Base-by-base conservation (phyloP, 2,329 filamentous ascomycete genomes). In the Corniculantispora saksenae region DNA sequence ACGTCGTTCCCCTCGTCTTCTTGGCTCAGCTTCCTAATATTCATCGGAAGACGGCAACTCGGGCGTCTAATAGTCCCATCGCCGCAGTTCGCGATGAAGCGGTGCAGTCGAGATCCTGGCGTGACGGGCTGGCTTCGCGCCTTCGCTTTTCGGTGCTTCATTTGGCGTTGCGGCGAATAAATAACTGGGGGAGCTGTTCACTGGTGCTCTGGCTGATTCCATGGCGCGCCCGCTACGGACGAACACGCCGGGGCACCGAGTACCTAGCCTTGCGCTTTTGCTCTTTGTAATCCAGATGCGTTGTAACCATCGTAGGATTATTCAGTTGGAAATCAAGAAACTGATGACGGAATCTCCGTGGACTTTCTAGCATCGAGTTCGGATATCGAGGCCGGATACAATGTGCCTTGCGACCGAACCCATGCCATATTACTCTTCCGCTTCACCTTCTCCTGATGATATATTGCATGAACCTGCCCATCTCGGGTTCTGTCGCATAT, bases 361-460 rank as follows among this genome's bases (percentile, higher is more conserved):
- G 38, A 47, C 23, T 13, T 43, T 56, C 6, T 27, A 27, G 19
- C 21, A 56, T 56, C 32, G 29, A 48, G 35, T 17, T 59, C 47
- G 58, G 58, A 43, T 32, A 61, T 61, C 45, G 47, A 51, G 58
- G 32, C 47, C 58, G 47, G 58, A 51, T 40, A 35, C 9, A 51
- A 27, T 21, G 29, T 61, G 45, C 43, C 23, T 61, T n/a, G 27
- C 43, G 45, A 48, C 27, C 38, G 12, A n/a, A n/a, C 21, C 27
- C 15, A 9, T 50, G 12, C 15, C n/a, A 45, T 29, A 17, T 13
- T 3, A 17, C 9, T 25, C 13, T 6, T 59, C 25, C n/a, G 27
- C 3, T 25, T 59, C 21, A 3, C 23, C 23, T 19, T 25, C 10
- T n/a, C n/a, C 19, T 23, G 19, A 32, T 35, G n/a, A 55, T 32